phyloP scores from a whole-genome alignment of 805 yeast genomes.

The Teunomyces kruisii region DNA sequence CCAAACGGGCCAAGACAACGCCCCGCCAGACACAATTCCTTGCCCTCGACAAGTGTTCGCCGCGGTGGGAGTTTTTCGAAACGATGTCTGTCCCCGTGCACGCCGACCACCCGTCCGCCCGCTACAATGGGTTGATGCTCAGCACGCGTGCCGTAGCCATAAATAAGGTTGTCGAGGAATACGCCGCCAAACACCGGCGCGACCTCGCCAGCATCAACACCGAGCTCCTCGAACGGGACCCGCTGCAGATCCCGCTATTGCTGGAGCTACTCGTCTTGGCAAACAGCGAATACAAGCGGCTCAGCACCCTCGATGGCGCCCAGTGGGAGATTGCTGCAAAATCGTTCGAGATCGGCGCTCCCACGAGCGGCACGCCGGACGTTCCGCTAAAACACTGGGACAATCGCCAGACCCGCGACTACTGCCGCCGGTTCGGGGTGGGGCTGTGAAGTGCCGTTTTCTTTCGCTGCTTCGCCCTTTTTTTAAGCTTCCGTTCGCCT shows the following conservation, averaged over 20 bases:
- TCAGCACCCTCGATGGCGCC: conserved; percentile 8
- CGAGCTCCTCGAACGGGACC: conserved; percentile 13
- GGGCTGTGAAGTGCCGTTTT: no score
- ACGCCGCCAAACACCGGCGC: conserved; percentile 4
- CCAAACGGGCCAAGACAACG: conserved; percentile 4
- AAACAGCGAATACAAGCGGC: conserved; percentile 14
- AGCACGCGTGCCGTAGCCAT: conserved; percentile 35
- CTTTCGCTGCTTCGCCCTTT: no score
- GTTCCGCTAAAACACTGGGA: conserved; percentile 29
- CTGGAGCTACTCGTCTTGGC: conserved; percentile 21
- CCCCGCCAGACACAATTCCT: conserved; percentile 49
- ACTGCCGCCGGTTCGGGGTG: conserved; percentile 26
- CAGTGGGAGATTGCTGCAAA: conserved; percentile 13
- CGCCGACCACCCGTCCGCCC: conserved; percentile 14
- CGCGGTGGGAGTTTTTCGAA: conserved; percentile 59
- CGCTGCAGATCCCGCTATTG: conserved; percentile 13
- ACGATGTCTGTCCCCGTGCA: conserved; percentile 27
- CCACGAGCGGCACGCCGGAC: conserved; percentile 16
- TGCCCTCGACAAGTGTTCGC: conserved; percentile 84
- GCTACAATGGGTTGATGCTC: conserved; percentile 18
- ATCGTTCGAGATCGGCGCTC: conserved; percentile 13
- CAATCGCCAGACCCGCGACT: conserved; percentile 37
- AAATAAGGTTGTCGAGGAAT: conserved; percentile 35
- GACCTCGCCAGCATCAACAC: conserved; percentile 6
- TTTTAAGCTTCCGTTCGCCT: no score